Evolutionary conservation across 2,329 filamentous ascomycete species (phyloP), one percentile per base, ranked within the genome.

Genomic region (Talaromyces verruculosus): DNA sequence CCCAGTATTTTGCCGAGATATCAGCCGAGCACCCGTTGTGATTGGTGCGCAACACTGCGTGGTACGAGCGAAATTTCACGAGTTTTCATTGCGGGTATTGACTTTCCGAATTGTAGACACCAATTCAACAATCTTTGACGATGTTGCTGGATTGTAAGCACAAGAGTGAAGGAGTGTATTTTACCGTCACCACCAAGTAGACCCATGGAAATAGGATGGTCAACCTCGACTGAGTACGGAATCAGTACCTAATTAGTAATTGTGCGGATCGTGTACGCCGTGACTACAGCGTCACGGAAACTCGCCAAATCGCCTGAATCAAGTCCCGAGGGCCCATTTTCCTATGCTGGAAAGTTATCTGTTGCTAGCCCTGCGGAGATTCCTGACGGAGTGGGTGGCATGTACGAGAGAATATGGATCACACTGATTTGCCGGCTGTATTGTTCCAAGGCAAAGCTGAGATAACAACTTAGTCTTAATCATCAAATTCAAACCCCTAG

Each of bases 1-100:
- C 28, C 49, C 49, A n/a, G 25, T 53, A 33, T 30, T 53, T 53
- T 53, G 25, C 49, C 49, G 49, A 53, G 49, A 30, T 53, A 53
- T 30, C 49, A 53, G 49, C 49, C 49, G 28, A 53, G 15, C 17
- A 33, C 49, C 25, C 7, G n/a, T 10, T 30, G 49, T 53, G 49
- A 30, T 53, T 53, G 49, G 28, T 33, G 49, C 25, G 25, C 49
- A 51, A n/a, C 13, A 51, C 25, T 30, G 25, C 15, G 25, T 30
- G 22, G 45, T 25, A 8, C 19, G 43, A 1, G 45, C 45, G 11
- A 49, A 49, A 5, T 49, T 28, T 49, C 13, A 6, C 22, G 22
- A 28, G 22, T 28, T 49, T 28, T 15, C 22, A 7, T 19, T 6
- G 22, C n/a, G 45, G 11, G 45, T 5, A 28, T 49, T 22, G 11